Evolutionary conservation across 306 rosid genomes (phyloP).

Genomic region (Citrullus colocynthis): DNA sequence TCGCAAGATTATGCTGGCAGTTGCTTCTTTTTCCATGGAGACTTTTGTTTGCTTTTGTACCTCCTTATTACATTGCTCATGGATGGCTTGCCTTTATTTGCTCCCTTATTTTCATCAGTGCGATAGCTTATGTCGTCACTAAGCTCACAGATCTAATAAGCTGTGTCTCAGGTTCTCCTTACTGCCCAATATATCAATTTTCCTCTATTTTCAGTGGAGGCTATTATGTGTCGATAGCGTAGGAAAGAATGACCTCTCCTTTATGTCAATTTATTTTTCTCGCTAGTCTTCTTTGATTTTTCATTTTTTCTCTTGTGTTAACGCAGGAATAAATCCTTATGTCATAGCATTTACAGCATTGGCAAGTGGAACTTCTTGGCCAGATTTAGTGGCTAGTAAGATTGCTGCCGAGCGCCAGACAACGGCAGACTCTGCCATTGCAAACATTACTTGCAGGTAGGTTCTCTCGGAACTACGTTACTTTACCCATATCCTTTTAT

Average conservation of each 20-base stretch:
- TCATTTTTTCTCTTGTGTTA: not conserved
- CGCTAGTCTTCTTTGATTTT: not conserved
- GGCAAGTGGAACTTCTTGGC: constrained; percentile 96
- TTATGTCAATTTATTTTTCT: constrained; percentile 2
- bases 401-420: constrained; percentile 93
- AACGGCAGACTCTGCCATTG: constrained; percentile 95
- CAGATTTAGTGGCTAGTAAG: constrained; percentile 96
- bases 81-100: constrained; percentile 89
- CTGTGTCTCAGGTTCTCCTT: constrained; percentile 75
- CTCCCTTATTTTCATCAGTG: constrained; percentile 79
- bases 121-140: constrained; percentile 75
- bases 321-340: constrained; percentile 81
- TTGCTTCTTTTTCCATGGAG: constrained; percentile 70
- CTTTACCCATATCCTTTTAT: not conserved
- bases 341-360: constrained; percentile 91
- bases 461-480: constrained; percentile 1
- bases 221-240: not conserved
- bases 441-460: constrained; percentile 98
- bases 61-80: constrained; percentile 77
- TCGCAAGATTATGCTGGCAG: constrained; percentile 50
- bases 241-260: not conserved
- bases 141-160: constrained; percentile 79
- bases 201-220: not conserved
- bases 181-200: constrained; percentile 5
- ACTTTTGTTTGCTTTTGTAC: constrained; percentile 72